Percentiles rank a stretch among this genome's conserved stretches.
phyloP scores from a whole-genome alignment of 371 early-diverging fungal species.

The Rhizomucor miehei region DNA sequence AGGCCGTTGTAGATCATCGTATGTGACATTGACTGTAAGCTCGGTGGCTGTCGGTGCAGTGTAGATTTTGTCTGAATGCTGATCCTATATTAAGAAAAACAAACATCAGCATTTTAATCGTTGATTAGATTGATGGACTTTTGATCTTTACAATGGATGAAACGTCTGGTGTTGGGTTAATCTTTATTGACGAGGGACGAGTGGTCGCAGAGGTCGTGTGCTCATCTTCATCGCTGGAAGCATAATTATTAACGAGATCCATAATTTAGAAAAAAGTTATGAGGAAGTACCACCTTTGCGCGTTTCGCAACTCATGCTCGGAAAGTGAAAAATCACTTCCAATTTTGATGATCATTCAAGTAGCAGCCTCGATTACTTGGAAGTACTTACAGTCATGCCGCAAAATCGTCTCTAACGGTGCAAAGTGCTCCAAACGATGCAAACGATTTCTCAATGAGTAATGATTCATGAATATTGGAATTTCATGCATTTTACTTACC shows the following conservation, averaged over 20 bases:
- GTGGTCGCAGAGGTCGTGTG: background rate
- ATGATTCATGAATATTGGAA: too few relatives aligned
- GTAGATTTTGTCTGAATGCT: constrained; percentile 38
- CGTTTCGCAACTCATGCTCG: too few relatives aligned
- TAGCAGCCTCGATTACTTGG: too few relatives aligned
- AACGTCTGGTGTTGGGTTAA: constrained; percentile 76
- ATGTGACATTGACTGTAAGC: constrained; percentile 76
- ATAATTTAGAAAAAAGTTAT: too few relatives aligned
- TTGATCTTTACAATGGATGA: constrained; percentile 58
- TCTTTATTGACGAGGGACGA: constrained; percentile 2
- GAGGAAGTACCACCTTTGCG: too few relatives aligned
- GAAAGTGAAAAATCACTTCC: too few relatives aligned
- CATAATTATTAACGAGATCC: constrained; percentile 29
- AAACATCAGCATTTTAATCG: background rate
- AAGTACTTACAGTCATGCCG: too few relatives aligned
- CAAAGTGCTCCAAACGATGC: too few relatives aligned
- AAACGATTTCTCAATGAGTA: too few relatives aligned
- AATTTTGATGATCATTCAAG: too few relatives aligned
- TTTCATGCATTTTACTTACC: too few relatives aligned
- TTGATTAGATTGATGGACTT: background rate
- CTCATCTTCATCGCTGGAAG: constrained; percentile 57
- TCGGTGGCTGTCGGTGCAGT: constrained; percentile 66
- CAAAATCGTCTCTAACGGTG: too few relatives aligned
- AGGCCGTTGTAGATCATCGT: constrained; percentile 67
- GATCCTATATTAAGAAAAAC: constrained; percentile 14